A percentile compares a stretch with the other conserved stretches of the same genome.
Conservation (phyloP, 306 rosid genomes). For the Arachis hypogaea region DNA sequence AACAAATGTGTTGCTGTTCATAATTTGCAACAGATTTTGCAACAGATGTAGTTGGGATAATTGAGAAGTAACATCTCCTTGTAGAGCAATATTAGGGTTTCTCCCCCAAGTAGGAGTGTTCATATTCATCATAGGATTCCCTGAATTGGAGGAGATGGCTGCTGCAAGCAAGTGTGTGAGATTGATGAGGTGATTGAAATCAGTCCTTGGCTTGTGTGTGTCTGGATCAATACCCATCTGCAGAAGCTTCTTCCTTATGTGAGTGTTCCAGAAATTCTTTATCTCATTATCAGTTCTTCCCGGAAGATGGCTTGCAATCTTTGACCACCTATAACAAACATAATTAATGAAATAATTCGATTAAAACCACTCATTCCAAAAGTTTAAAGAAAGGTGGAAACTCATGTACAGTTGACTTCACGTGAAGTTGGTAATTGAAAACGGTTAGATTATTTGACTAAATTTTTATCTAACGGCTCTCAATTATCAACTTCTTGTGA, state of each 20-base stretch:
- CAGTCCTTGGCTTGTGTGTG: conserved; percentile 89
- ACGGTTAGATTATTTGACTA: too few species aligned
- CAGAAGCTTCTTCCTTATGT: conserved; percentile 79
- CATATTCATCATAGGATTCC: conserved; percentile 38
- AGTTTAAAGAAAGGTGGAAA: too few species aligned
- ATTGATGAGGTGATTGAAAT: conserved; percentile 60
- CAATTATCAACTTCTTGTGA: too few species aligned
- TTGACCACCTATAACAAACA: conserved; percentile 71
- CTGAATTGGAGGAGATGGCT: conserved; percentile 41
- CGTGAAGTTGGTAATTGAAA: too few species aligned
- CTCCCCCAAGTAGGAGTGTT: conserved; percentile 33
- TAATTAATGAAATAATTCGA: background rate
- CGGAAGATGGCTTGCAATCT: conserved; percentile 80
- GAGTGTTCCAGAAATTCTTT: conserved; percentile 89
- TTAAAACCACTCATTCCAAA: background rate
- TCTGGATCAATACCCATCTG: conserved; percentile 87
- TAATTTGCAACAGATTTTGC: conserved; percentile 61
- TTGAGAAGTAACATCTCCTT: conserved; percentile 57
- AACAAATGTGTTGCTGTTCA: conserved; percentile 48
- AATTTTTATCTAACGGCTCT: too few species aligned
- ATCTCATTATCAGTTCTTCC: conserved; percentile 91
- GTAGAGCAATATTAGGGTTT: conserved; percentile 51
- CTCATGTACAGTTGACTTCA: too few species aligned
- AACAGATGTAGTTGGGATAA: conserved; percentile 62
- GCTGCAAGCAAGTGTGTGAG: conserved; percentile 58